Evolutionary conservation across 208 protist genomes (phyloP), one percentile per base, ranked within the genome.

Genomic region (Porcisia hertigi): DNA sequence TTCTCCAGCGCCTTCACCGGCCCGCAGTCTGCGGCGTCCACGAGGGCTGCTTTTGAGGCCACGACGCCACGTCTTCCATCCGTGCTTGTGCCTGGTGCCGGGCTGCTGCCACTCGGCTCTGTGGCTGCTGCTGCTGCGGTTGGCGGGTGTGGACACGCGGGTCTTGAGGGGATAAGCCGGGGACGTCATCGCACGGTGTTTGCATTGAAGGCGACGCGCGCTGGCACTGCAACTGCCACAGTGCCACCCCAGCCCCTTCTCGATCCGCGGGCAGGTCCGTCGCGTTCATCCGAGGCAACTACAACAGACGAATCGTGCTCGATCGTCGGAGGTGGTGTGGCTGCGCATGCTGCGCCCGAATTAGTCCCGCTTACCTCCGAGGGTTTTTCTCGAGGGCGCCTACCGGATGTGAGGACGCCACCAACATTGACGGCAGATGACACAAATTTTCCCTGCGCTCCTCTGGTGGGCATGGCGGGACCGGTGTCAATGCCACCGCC

Each of bases 101-200:
- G 49, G 16, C 66, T 55, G 66, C 14, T 58, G 66, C 30, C 66
- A 43, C 66, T 58, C 34, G 49, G 36, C 36, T 7, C 34, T 65
- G 60, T 39, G 30, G 45, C 64, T 36, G 64, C 64, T 47, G n/a
- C 18, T 18, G 65, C 18, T 23, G 45, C 52, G 36, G 30, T 23
- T n/a, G 54, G 16, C 4, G 69, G 53, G 2, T 12, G 53, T 62
- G 52, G 66, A 43, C 49, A 18, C 49, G 20, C 41, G 6, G 18
- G 41, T 7, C 14, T 49, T 52, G 41, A 25, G 41, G 41, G 63
- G 41, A 18, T 52, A 7, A 36, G 41, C 39, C 23, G 23, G 41
- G 63, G 63, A 23, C 78, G 78, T 3, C 78, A 82, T 49, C 72
- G 78, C 20, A 82, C 78, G 6, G 60, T 82, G 11, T 82, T 82